Conservation (phyloP, 306 rosid genomes). For the Dicorynia guianensis region DNA sequence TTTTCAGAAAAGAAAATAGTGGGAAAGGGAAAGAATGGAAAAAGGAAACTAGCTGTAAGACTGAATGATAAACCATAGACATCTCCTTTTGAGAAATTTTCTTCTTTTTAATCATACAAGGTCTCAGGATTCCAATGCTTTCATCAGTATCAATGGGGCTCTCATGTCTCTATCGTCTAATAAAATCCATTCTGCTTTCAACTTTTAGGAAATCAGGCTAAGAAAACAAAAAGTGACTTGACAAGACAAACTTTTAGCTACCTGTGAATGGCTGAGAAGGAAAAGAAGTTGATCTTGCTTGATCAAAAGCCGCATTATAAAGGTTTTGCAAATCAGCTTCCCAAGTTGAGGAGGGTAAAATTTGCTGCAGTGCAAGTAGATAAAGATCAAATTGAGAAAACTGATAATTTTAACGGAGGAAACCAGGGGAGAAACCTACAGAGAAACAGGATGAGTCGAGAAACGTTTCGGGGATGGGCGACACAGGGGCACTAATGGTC, state of each 20-base stretch:
- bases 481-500: slow-evolving; percentile 64
- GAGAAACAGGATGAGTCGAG: slow-evolving; percentile 62
- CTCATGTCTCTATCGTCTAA: slow-evolving; percentile 44
- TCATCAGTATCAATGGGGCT: slow-evolving; percentile 41
- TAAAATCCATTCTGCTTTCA: slow-evolving; percentile 41
- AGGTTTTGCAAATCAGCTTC: slow-evolving; percentile 67
- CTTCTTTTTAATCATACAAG: not conserved
- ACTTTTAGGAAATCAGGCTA: slow-evolving; percentile 37
- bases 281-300: slow-evolving; percentile 57
- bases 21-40: slow-evolving; percentile 18
- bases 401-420: not conserved
- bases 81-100: too few species aligned
- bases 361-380: slow-evolving; percentile 49
- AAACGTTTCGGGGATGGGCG: slow-evolving; percentile 70
- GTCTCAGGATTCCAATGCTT: slow-evolving; percentile 31
- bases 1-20: not conserved
- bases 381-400: slow-evolving; percentile 28
- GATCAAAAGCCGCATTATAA: slow-evolving; percentile 54
- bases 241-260: slow-evolving; percentile 39
- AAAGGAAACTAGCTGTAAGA: slow-evolving; percentile 20
- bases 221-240: slow-evolving; percentile 32
- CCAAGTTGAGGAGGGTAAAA: slow-evolving; percentile 60
- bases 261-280: slow-evolving; percentile 62
- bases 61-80: too few species aligned
- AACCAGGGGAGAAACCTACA: slow-evolving; percentile 46